These are phyloP conservation scores for Cicer chorassanicum DNA, from an alignment of 306 rosid species.

Conservation along the genomic window DNA sequence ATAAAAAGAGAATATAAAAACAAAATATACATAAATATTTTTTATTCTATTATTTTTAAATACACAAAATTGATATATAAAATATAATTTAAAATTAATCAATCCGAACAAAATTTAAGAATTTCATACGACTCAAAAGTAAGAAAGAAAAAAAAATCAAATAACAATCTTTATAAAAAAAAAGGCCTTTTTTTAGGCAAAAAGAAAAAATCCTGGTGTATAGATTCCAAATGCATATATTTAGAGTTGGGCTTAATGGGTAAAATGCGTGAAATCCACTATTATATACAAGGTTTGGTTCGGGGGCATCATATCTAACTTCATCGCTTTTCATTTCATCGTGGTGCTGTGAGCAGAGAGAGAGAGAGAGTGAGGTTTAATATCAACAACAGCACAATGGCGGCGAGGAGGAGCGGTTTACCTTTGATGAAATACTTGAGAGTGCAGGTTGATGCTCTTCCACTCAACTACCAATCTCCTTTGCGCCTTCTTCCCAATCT, in stretches of 20 bases:
- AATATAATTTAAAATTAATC: too few species aligned
- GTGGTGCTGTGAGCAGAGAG: neutral
- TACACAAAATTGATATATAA: too few species aligned
- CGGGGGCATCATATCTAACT: neutral
- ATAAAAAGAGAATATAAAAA: too few species aligned
- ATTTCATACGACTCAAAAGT: too few species aligned
- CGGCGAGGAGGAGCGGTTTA: slow-evolving; percentile 66
- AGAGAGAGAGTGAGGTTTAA: neutral
- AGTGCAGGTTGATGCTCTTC: slow-evolving; percentile 60
- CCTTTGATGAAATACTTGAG: slow-evolving; percentile 70
- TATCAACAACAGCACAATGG: slow-evolving; percentile 51
- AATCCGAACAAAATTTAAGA: too few species aligned
- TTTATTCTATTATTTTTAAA: too few species aligned
- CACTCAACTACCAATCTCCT: slow-evolving; percentile 27
- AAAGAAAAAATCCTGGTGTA: too few species aligned
- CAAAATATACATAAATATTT: too few species aligned
- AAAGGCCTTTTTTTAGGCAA: too few species aligned
- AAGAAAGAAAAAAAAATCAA: too few species aligned
- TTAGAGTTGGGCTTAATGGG: neutral
- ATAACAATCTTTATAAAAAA: too few species aligned
- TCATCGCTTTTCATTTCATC: neutral
- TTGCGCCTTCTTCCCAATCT: slow-evolving; percentile 46
- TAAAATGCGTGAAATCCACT: neutral
- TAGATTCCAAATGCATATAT: too few species aligned
- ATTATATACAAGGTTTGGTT: neutral